Base-by-base conservation (phyloP, 2,329 filamentous ascomycete genomes). In the Arthrobotrys megalospora region DNA sequence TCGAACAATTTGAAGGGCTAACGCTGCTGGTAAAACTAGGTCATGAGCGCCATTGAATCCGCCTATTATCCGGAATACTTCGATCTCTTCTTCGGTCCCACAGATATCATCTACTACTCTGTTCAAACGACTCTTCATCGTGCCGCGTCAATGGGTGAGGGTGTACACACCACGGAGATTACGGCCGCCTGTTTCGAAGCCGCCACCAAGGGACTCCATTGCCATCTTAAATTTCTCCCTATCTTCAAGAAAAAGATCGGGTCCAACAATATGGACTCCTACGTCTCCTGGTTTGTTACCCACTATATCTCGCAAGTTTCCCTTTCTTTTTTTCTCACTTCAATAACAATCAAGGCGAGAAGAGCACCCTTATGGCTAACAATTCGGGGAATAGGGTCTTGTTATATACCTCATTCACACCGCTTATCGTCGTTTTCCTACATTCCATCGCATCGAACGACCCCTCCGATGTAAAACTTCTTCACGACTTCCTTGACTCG, bases 131-230 rank as follows among this genome's bases (percentile, higher is more conserved):
- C 75, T 1, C 67, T 72, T n/a, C 75, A 78, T 19, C 75, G 75
- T 34, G 75, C 75, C n/a, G 75, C 75, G 5, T 78, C 75, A 8
- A 78, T 78, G 75, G 75, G 75, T 45, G 75, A 78, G 47, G 75
- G 75, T 34, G 66, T 53, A 21, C 60, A 58, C 32, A 72, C 67
- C 7, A 78, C 75, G n/a, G 75, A 78, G 45, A 78, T 78, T 28
- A 78, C 60, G 6, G 75, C 75, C 14, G 67, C 75, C 1, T 78
- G 75, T 19, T 78, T 78, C 63, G 75, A 78, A 64, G 67, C 67
- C 19, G 75, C 75, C 0, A 64, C 67, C 11, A 58, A 38, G n/a
- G 53, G 75, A 19, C 62, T 78, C 10, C 62, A 53, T 38, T 65
- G 62, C 24, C 75, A 78, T 47, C 55, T 78, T 5, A 65, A 68